phyloP scores from a whole-genome alignment of 2,329 filamentous ascomycete genomes.

The Ophiocordyceps robertsii region DNA sequence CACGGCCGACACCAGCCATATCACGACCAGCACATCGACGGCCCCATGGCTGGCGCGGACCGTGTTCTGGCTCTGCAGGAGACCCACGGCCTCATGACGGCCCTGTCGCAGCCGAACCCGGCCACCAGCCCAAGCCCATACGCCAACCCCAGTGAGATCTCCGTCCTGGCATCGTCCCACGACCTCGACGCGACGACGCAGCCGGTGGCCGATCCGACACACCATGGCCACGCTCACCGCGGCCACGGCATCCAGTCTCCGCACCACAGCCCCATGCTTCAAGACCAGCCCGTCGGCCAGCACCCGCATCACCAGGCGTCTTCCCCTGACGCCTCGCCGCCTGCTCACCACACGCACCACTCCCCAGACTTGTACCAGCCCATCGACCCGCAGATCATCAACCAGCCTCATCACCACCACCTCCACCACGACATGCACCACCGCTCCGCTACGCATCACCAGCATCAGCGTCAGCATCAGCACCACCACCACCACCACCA shows the following conservation, averaged over 20 bases:
- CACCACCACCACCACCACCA: constrained; percentile 17
- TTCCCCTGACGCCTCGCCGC: background rate
- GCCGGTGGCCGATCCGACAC: background rate
- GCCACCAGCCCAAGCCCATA: constrained; percentile 23
- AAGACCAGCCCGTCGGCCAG: constrained; percentile 11
- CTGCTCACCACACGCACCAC: constrained; percentile 11
- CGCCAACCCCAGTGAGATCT: constrained; percentile 34
- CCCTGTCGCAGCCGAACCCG: constrained; percentile 12
- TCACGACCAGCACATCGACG: background rate
- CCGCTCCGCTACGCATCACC: constrained; percentile 23
- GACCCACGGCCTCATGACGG: constrained; percentile 9
- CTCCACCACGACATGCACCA: constrained; percentile 7
- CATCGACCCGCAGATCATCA: constrained; percentile 48
- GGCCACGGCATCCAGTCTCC: constrained; percentile 14
- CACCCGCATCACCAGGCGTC: constrained; percentile 7
- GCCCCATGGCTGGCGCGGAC: constrained; percentile 1
- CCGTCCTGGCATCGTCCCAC: constrained; percentile 18
- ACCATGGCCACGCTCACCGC: constrained; percentile 1
- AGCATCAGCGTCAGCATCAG: too few species aligned
- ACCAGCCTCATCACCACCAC: constrained; percentile 20
- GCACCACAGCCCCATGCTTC: constrained; percentile 7
- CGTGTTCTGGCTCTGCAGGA: constrained; percentile 18
- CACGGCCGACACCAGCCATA: background rate
- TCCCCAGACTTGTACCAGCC: constrained; percentile 32
- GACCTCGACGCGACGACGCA: background rate